Conservation (phyloP, 2,329 filamentous ascomycete genomes). For the Fusarium sp. region DNA sequence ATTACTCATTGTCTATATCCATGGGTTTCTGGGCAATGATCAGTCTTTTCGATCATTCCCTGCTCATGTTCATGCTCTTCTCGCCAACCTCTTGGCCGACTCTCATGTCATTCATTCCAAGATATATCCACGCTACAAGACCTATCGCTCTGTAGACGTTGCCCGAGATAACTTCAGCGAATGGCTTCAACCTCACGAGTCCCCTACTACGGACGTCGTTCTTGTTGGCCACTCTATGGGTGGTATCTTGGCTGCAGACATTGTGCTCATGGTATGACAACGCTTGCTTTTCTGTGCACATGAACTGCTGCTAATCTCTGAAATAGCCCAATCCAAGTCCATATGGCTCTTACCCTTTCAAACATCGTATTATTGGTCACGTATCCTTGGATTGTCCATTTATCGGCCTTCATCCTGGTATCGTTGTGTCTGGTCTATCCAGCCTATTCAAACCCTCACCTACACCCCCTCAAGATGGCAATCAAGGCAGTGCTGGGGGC, state of each 20-base stretch:
- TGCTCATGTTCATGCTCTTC: conserved; percentile 83
- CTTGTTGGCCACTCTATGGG: conserved; percentile 93
- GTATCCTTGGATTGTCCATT: conserved; percentile 90
- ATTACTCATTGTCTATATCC: conserved; percentile 85
- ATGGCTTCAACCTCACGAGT: conserved; percentile 85
- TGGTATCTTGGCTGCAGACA: conserved; percentile 83
- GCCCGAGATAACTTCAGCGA: conserved; percentile 85
- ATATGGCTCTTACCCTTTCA: conserved; percentile 61
- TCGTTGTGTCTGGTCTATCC: conserved; percentile 83
- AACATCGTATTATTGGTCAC: conserved; percentile 82
- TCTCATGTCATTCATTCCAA: conserved; percentile 89
- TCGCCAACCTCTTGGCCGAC: conserved; percentile 75
- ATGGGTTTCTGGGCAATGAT: conserved; percentile 91
- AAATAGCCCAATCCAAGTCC: conserved; percentile 52
- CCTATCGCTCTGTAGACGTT: conserved; percentile 77
- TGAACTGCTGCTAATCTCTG: conserved; percentile 4
- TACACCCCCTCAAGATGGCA: conserved; percentile 36
- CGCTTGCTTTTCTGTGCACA: background rate
- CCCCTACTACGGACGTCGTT: conserved; percentile 79
- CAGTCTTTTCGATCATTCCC: conserved; percentile 90
- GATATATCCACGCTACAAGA: conserved; percentile 84
- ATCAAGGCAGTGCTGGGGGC: conserved; percentile 8
- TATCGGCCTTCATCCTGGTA: conserved; percentile 88
- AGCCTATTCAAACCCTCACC: conserved; percentile 75
- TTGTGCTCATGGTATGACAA: conserved; percentile 71